A percentile compares a stretch with the other conserved stretches of the same genome.
These are phyloP conservation scores for Salix koriyanagi DNA, from an alignment of 345 rosid species.

Conservation along the genomic window DNA sequence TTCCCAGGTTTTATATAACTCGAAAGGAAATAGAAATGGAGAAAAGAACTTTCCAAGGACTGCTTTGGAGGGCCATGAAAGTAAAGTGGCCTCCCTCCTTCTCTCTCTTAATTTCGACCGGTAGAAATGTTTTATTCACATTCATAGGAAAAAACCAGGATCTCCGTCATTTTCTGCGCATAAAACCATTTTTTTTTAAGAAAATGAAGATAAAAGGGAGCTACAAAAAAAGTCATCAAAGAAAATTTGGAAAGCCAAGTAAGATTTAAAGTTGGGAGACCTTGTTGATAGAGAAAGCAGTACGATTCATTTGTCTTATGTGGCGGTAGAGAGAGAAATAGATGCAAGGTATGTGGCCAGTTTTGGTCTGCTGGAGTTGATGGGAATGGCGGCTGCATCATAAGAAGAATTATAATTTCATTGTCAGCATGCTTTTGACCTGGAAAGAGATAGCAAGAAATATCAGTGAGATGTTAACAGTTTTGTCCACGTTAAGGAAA, in stretches of 20 bases:
- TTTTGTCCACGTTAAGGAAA: conserved; percentile 15
- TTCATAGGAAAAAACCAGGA: background rate
- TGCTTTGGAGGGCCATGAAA: background rate
- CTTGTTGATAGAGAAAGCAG: background rate
- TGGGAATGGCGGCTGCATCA: conserved; percentile 8
- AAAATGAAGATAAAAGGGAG: background rate
- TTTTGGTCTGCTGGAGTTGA: background rate
- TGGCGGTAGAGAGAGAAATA: background rate
- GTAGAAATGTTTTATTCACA: background rate
- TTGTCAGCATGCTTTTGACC: conserved; percentile 3
- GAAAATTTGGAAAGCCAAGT: background rate
- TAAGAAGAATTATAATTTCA: background rate
- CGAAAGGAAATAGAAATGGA: background rate
- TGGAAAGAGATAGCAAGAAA: conserved; percentile 7
- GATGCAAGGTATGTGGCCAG: background rate
- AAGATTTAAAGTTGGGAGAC: background rate
- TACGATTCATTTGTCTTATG: background rate
- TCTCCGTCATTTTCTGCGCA: background rate
- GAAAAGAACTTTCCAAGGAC: background rate
- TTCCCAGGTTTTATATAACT: background rate
- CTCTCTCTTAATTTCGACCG: background rate
- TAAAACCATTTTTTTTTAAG: background rate
- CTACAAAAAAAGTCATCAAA: background rate
- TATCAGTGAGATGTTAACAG: background rate
- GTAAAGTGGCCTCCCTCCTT: background rate